Conservation (phyloP, 257 asterid species). For the Nicotiana benthamiana region DNA sequence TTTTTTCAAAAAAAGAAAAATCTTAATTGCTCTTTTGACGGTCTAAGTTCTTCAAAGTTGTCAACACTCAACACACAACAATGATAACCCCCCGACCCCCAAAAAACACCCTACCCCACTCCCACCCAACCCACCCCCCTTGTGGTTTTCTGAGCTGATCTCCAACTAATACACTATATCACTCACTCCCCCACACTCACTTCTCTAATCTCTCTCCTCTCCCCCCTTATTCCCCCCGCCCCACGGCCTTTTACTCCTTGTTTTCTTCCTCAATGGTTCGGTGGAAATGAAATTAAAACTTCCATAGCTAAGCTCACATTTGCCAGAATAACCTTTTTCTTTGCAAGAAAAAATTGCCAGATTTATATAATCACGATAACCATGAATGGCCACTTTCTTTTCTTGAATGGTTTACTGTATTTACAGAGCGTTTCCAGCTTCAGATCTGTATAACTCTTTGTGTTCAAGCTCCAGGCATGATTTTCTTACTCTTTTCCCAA, state of each 20-base stretch:
- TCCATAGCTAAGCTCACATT: neutral
- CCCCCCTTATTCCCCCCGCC: neutral
- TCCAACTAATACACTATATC: neutral
- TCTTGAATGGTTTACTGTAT: neutral
- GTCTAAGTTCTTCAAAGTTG: conserved; percentile 6
- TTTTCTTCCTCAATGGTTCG: neutral
- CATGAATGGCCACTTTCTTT: conserved; percentile 3
- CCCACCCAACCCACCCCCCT: neutral
- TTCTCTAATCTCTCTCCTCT: neutral
- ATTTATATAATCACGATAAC: neutral
- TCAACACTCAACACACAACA: conserved; percentile 5
- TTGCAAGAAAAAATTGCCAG: neutral
- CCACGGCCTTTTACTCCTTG: neutral
- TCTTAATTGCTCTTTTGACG: neutral
- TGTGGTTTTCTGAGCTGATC: neutral
- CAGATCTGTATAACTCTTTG: conserved; percentile 9
- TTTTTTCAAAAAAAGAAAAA: neutral
- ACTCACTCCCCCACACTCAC: neutral
- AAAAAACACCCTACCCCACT: too few relatives aligned
- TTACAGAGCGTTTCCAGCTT: neutral
- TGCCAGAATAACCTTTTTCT: neutral
- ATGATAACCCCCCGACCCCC: neutral
- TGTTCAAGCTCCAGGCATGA: neutral
- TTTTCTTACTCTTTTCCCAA: neutral
- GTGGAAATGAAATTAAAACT: neutral